phyloP scores from a whole-genome alignment of 495 filamentous ascomycete genomes.

The Xylaria grammica region DNA sequence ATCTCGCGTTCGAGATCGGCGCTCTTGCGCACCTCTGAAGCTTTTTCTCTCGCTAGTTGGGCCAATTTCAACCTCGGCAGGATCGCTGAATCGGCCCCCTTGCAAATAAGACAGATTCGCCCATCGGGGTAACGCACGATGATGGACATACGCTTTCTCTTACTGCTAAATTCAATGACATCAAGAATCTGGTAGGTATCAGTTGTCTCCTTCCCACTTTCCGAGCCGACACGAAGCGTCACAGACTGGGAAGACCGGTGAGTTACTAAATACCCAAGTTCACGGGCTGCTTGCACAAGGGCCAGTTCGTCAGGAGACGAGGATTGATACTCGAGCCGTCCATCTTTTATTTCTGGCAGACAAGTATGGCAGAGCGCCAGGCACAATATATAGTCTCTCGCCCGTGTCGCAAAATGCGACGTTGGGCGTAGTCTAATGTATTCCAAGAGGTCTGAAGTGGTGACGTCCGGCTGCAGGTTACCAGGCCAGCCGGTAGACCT shows the following conservation, averaged over 20 bases:
- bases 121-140: constrained; percentile 85
- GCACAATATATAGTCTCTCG: constrained; percentile 79
- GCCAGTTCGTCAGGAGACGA: constrained; percentile 91
- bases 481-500: constrained; percentile 47
- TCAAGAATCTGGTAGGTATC: constrained; percentile 79
- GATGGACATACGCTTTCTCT: constrained; percentile 90
- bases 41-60: constrained; percentile 75
- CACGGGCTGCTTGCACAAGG: constrained; percentile 78
- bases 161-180: constrained; percentile 88
- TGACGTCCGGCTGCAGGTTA: constrained; percentile 56
- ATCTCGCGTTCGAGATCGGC: constrained; percentile 58
- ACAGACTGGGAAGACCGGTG: constrained; percentile 57
- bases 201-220: constrained; percentile 38
- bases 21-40: constrained; percentile 71
- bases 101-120: constrained; percentile 82
- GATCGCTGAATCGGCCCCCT: constrained; percentile 83
- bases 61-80: constrained; percentile 73
- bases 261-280: constrained; percentile 76
- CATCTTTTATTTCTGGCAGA: constrained; percentile 73
- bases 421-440: constrained; percentile 77
- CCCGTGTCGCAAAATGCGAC: constrained; percentile 80
- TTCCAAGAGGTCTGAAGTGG: constrained; percentile 72
- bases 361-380: constrained; percentile 91
- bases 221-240: constrained; percentile 40
- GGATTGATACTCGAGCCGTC: constrained; percentile 74